These are phyloP conservation scores for Samsoniella hepiali DNA, from an alignment of 2,329 filamentous ascomycete genomes.

Conservation along the genomic window DNA sequence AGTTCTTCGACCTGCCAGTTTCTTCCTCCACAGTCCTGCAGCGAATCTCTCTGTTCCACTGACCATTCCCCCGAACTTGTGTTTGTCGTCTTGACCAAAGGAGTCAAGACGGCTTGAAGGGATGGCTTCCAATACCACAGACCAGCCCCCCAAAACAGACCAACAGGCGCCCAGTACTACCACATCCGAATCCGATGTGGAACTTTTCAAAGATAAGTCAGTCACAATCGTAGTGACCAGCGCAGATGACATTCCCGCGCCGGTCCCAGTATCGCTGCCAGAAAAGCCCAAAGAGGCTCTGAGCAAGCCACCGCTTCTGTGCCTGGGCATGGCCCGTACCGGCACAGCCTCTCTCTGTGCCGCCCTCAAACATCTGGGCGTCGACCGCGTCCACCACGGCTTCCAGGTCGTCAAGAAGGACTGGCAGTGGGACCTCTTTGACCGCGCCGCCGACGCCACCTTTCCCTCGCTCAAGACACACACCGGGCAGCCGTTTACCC, in stretches of 20 bases:
- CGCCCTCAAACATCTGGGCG: constrained; percentile 18
- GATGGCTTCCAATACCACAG: too few relatives aligned
- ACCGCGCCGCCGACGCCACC: neutral
- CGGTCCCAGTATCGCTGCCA: neutral
- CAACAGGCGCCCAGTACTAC: too few relatives aligned
- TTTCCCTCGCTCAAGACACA: constrained; percentile 23
- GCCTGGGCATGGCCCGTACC: constrained; percentile 9
- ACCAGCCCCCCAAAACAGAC: too few relatives aligned
- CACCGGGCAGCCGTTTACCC: constrained; percentile 21
- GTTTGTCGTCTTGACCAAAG: too few relatives aligned
- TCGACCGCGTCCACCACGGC: constrained; percentile 20
- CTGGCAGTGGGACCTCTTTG: neutral
- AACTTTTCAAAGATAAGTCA: too few relatives aligned
- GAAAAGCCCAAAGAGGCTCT: neutral
- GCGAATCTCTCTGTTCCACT: too few relatives aligned
- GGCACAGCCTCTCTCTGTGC: constrained; percentile 20
- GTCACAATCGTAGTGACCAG: neutral
- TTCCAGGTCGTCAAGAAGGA: neutral
- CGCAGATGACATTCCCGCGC: neutral
- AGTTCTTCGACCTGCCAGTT: too few relatives aligned
- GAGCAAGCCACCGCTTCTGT: too few relatives aligned
- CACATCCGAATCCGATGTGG: too few relatives aligned
- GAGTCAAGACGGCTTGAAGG: too few relatives aligned
- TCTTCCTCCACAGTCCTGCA: too few relatives aligned
- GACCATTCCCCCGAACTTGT: too few relatives aligned